Evolutionary conservation across 2,329 filamentous ascomycete species (phyloP).

Genomic region (Diaporthe nobilis): DNA sequence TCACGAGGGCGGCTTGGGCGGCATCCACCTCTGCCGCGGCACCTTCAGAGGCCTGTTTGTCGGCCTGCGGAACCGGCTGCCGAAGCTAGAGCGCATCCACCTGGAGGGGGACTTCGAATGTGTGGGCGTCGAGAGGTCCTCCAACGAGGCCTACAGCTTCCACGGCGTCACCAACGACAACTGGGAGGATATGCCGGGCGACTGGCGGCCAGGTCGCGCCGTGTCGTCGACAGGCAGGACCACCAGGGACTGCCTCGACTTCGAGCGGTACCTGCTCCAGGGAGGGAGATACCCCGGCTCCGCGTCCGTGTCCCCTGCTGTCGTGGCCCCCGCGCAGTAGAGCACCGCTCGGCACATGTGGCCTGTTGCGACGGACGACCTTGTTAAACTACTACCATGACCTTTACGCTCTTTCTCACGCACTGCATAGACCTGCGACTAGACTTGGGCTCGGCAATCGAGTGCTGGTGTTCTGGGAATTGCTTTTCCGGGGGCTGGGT

Average conservation of each 20-base stretch:
- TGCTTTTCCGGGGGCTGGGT: slow-evolving; percentile 16
- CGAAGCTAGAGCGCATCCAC: slow-evolving; percentile 58
- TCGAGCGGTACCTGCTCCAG: slow-evolving; percentile 58
- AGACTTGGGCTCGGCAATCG: slow-evolving; percentile 38
- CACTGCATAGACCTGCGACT: slow-evolving; percentile 37
- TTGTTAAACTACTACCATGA: slow-evolving; percentile 11
- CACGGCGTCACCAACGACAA: slow-evolving; percentile 58
- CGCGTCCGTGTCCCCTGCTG: slow-evolving; percentile 30
- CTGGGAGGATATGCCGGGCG: slow-evolving; percentile 51
- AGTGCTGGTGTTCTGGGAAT: slow-evolving; percentile 36
- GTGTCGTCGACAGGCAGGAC: slow-evolving; percentile 49
- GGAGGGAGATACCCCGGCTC: slow-evolving; percentile 55
- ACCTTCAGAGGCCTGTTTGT: slow-evolving; percentile 60
- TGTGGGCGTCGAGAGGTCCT: slow-evolving; percentile 53
- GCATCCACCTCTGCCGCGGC: slow-evolving; percentile 60
- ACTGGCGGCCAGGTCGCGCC: slow-evolving; percentile 42
- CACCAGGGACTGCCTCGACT: slow-evolving; percentile 54
- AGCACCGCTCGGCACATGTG: neutral
- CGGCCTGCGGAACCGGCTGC: slow-evolving; percentile 54
- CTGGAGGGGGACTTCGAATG: slow-evolving; percentile 63
- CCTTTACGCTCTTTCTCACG: neutral
- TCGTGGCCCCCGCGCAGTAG: slow-evolving; percentile 40
- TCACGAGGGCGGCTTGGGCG: slow-evolving; percentile 57
- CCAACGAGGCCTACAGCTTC: slow-evolving; percentile 59
- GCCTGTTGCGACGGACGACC: slow-evolving; percentile 2